Conservation (phyloP, 2,329 filamentous ascomycete genomes). For the Cladosporium phlei region DNA sequence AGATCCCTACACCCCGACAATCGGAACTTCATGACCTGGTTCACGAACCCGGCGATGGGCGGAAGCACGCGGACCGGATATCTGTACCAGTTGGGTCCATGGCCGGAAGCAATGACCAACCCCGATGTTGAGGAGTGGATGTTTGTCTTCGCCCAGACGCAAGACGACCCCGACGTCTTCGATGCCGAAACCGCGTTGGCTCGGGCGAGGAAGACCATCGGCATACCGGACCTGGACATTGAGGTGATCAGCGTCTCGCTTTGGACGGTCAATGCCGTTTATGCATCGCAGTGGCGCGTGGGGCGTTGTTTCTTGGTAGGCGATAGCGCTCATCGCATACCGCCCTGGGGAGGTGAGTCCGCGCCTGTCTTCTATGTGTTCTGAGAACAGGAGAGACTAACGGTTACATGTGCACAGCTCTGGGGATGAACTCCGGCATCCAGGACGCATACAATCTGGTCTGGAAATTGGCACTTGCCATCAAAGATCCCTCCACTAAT, state of each 20-base stretch:
- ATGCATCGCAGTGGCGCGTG: constrained; percentile 26
- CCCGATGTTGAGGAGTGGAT: constrained; percentile 32
- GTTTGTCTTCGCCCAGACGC: constrained; percentile 26
- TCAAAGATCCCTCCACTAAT: constrained; percentile 13
- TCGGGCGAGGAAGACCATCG: constrained; percentile 26
- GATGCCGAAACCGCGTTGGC: constrained; percentile 23
- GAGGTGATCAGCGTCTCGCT: constrained; percentile 31
- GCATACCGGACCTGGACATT: constrained; percentile 28
- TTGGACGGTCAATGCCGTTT: constrained; percentile 31
- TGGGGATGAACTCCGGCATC: constrained; percentile 43
- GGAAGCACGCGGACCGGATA: constrained; percentile 33
- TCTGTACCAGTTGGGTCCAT: constrained; percentile 35
- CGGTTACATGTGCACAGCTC: constrained; percentile 20
- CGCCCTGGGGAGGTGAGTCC: constrained; percentile 14
- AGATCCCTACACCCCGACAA: constrained; percentile 26
- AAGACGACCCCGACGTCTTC: constrained; percentile 24
- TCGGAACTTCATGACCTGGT: constrained; percentile 34
- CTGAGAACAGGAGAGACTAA: background rate
- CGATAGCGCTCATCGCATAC: constrained; percentile 35
- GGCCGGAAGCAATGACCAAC: constrained; percentile 19
- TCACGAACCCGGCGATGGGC: constrained; percentile 32
- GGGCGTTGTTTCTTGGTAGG: constrained; percentile 34
- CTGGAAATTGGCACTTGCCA: constrained; percentile 17
- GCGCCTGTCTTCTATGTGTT: too few species aligned
- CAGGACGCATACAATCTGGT: constrained; percentile 15